Evolutionary conservation across 2,329 filamentous ascomycete species (phyloP), one percentile per base, ranked within the genome.

Genomic region (Penicillium sp.): DNA sequence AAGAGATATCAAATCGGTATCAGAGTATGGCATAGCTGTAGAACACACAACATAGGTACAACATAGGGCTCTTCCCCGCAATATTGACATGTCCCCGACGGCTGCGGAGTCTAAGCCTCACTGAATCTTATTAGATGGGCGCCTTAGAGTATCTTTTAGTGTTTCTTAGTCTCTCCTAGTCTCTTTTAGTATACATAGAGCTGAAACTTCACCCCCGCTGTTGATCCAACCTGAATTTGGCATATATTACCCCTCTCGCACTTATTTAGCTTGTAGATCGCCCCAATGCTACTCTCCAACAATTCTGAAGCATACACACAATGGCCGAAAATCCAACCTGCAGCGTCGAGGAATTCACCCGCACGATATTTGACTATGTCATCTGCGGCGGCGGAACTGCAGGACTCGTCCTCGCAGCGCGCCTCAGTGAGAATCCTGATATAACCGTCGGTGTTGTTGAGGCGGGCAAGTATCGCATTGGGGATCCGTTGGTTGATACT

Each of bases 301-400:
- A 5, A 22, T 14, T 31, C n/a, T 33, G 12, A 45, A 25, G 12
- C 8, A 45, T 35, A 50, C 9, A 45, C 25, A 55, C 4, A 30
- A 51, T 42, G 47, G n/a, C 47, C 2, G 40, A 55, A 51, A 45
- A 33, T 25, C 38, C 57, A 25, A 60, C 51, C 8, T 57, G 54
- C 42, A 49, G 51, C 10, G 31, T 60, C 14, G 57, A 58, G 19
- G 59, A 61, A 25, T 61, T 61, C 25, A 50, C 45, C 8, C 31
- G 37, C 19, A 60, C 54, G n/a, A 38, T 50, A 16, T 66, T 66
- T 42, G 64, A 66, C 52, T 66, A 61, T 31, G 53, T 82, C 46
- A 65, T 84, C 53, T 69, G 82, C 35, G 82, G 82, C 31, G 82
- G 82, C n/a, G 82, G 81, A 5, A 82, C 79, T 3, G 79, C 80